Evolutionary conservation across 2,329 filamentous ascomycete genomes (phyloP).

Genomic region (Alternaria sp.): DNA sequence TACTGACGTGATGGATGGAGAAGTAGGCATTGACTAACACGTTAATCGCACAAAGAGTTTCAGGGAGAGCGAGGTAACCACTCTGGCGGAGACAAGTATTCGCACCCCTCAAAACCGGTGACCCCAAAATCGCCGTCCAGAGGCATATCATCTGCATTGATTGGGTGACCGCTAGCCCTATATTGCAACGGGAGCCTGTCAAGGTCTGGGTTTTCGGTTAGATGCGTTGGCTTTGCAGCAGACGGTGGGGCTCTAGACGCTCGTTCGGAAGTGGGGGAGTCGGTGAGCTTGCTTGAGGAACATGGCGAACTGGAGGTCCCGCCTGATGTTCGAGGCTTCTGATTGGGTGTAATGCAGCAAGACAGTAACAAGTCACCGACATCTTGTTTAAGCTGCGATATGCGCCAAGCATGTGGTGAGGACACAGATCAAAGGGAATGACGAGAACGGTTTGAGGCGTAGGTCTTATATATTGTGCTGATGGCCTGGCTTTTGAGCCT

Average conservation of each 20-base stretch:
- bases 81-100: neutral
- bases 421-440: slow-evolving; percentile 21
- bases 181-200: slow-evolving; percentile 28
- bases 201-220: slow-evolving; percentile 36
- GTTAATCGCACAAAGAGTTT: slow-evolving; percentile 1
- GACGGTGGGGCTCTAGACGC: slow-evolving; percentile 32
- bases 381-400: slow-evolving; percentile 29
- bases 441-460: slow-evolving; percentile 8
- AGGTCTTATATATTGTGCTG: slow-evolving; percentile 28
- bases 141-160: slow-evolving; percentile 25
- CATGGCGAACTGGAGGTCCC: slow-evolving; percentile 19
- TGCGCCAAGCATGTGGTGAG: slow-evolving; percentile 38
- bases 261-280: slow-evolving; percentile 34
- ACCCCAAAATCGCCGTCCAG: slow-evolving; percentile 34
- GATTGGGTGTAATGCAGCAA: slow-evolving; percentile 26
- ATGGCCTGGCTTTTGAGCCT: slow-evolving; percentile 35
- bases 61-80: slow-evolving; percentile 4
- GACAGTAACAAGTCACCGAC: slow-evolving; percentile 37
- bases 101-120: slow-evolving; percentile 22
- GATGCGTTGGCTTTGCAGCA: slow-evolving; percentile 48
- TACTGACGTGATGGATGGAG: neutral
- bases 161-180: slow-evolving; percentile 36
- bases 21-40: neutral
- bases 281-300: slow-evolving; percentile 42
- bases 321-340: slow-evolving; percentile 11